Base-by-base conservation (phyloP, 1,284 basidiomycete species). In the Ustilago trichophora region DNA sequence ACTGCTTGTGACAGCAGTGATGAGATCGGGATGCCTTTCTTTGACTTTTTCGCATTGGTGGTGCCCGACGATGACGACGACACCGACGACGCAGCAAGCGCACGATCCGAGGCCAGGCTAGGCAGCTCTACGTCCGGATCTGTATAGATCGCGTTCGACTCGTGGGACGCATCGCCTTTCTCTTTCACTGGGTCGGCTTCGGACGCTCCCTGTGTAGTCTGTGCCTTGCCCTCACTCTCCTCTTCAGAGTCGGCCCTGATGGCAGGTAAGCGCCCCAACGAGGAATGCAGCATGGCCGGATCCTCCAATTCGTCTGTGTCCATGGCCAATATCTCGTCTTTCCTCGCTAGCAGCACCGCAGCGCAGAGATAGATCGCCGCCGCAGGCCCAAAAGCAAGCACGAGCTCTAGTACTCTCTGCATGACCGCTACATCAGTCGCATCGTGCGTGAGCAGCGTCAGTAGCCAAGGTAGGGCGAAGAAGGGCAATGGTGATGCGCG, bases 361-460 rank as follows among this genome's bases (percentile, higher is more conserved):
- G 89, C 88, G 6, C 88, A 88, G 2, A 96, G 85, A 83, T 95
- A 96, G 2, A 95, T 89, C 1, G 88, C 85, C 2, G 85, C 84
- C 29, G 91, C 87, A 4, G 93, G 93, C 13, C 92, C 92, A 34
- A 92, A 86, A 51, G 88, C 87, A 4, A 96, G 83, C 6, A 96
- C 83, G 78, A 89, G 96, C 82, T 95, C 93, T 79, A 95, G 92
- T 38, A 93, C 87, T 59, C 92, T 88, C 81, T 93, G 92, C 26
- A 92, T 90, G 22, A 56, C 38, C 4, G 12, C 41, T 19, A 93
- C 35, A 16, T 47, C 87, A 3, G 88, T 85, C 19, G 94, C 85
- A 74, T 95, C 92, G 81, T 97, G 93, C 6, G 93, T 89, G 82
- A 96, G 91, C 25, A 96, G 85, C 0, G 93, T 95, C 32, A 97